Evolutionary conservation across 345 rosid genomes (phyloP), one percentile per base, ranked within the genome.

Genomic region (Sonneratia alba): DNA sequence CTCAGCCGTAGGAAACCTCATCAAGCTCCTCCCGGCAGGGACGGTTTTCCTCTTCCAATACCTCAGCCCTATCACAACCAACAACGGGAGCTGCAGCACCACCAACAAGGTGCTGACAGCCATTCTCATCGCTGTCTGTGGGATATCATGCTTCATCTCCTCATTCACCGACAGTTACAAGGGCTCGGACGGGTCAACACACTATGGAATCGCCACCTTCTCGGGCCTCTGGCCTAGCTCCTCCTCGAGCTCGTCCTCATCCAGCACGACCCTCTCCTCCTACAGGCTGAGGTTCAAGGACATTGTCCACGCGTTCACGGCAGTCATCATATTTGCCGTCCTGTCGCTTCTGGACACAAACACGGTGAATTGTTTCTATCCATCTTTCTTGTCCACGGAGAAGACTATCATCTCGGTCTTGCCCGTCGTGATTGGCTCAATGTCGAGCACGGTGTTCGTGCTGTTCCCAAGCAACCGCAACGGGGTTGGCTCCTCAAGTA

Each of bases 11-110:
- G 89, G 90, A 2, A 91, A 87, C 82, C 87, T 93, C 43, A 72
- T 93, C 69, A 89, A 82, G 86, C 87, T 88, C 72, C 97, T 93
- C 36, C 98, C 98, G 0, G 87, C 97, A 15, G 98, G 97, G 81
- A 91, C 91, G 2, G 91, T 93, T 57, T 93, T 91, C 78, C 21
- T 85, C 42, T 93, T 85, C 81, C 94, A 88, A 51, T 87, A 88
- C 84, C 94, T 93, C 8, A 89, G 83, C 82, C 98, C 97, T 69
- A 74, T 91, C 48, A 16, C 88, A 22, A 81, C 96, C 81, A 86
- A 93, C 83, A 84, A 78, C 13, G 97, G 97, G 59, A 64, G 81
- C 3, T 93, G 98, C 74, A 72, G 70, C 75, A 24, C 86, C 13
- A 4, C 32, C 36, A 83, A 91, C 82, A 91, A 88, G 83, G 79